These are phyloP conservation scores for Trichosporon ovoides DNA, from an alignment of 1,284 basidiomycete genomes.

Conservation along the genomic window DNA sequence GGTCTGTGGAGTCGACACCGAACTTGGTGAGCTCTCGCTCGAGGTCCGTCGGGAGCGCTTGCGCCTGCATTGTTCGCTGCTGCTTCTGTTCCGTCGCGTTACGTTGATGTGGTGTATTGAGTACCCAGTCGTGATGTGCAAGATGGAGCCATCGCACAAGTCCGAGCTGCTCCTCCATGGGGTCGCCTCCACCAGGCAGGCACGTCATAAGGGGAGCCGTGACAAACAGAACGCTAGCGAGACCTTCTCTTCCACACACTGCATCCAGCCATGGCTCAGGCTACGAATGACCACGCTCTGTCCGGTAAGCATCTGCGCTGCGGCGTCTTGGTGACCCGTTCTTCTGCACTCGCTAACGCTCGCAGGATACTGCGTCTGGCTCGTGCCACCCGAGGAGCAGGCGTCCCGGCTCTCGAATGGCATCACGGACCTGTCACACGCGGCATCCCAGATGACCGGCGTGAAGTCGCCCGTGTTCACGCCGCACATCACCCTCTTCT, in stretches of 20 bases:
- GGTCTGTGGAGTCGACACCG: not conserved
- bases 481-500: slow-evolving; percentile 37
- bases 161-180: not conserved
- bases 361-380: slow-evolving; percentile 26
- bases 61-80: not conserved
- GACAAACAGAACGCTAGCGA: not conserved
- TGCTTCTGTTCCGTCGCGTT: not conserved
- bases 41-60: not conserved
- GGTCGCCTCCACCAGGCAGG: not conserved
- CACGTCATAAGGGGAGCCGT: not conserved
- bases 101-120: too few relatives aligned
- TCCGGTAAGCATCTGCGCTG: not conserved
- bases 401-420: slow-evolving; percentile 9
- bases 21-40: not conserved
- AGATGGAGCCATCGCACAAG: not conserved
- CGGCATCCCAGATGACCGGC: not conserved
- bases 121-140: not conserved
- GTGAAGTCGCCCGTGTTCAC: slow-evolving; percentile 24
- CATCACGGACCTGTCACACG: slow-evolving; percentile 19
- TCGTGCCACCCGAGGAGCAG: slow-evolving; percentile 13
- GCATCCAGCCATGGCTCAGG: not conserved
- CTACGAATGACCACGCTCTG: slow-evolving; percentile 8
- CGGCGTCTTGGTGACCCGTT: not conserved
- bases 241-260: not conserved
- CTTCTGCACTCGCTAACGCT: not conserved